Evolutionary conservation across 2,329 filamentous ascomycete genomes (phyloP), one percentile per base, ranked within the genome.

Genomic region (Fusarium chuoi): DNA sequence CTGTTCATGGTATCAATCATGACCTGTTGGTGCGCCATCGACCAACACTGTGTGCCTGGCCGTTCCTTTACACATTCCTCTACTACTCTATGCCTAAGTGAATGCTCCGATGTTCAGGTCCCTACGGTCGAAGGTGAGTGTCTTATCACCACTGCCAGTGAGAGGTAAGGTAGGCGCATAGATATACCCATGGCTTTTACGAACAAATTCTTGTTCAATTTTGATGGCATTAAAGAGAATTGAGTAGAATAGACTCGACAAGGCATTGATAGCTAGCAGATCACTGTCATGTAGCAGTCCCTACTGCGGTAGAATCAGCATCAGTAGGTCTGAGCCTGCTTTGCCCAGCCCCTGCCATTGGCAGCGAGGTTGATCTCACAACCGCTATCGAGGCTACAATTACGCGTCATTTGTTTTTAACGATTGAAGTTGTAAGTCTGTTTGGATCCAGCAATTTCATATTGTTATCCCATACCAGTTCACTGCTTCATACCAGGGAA

Each of bases 21-120:
- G 63, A 49, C 46, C 58, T 58, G 55, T 59, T 74, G 58, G 55
- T 66, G 51, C 55, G 51, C 38, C 51, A 62, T 62, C 41, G 55
- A 48, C 62, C 68, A 71, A 63, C 67, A 56, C 49, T 28, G 48
- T 68, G 71, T 74, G 71, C 71, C 71, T 74, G 71, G 71, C 71
- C 62, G 24, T 48, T 39, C 48, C 51, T 54, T 38, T 66, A 26
- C 62, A 64, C 55, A 44, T 55, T 18, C 52, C 28, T 62, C 49
- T 55, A 22, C 28, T n/a, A 36, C n/a, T 52, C 13, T 45, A 38
- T 44, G 20, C 51, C 54, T 41, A 46, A 45, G 65, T 66, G 55
- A 61, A 71, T 52, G 56, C 33, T 39, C 56, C 41, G 24, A 51
- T 44, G 11, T 33, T 30, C 36, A 36, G 22, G n/a, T 54, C 18